Evolutionary conservation across 2,329 filamentous ascomycete genomes (phyloP).

Genomic region (Penicillium sp.): DNA sequence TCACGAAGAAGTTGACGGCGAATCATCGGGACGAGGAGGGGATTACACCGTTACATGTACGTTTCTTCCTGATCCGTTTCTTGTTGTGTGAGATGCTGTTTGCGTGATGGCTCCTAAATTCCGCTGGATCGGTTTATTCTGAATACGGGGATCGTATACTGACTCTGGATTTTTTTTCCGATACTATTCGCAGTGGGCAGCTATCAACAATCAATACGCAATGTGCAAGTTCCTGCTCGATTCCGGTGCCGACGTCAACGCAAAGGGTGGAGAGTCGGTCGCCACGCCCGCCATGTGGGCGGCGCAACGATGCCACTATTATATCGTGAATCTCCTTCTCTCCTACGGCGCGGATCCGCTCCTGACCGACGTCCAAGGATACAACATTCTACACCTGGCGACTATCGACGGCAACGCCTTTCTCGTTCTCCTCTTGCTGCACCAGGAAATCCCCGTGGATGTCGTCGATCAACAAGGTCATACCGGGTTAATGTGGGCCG

Average conservation of each 20-base stretch:
- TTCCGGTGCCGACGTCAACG: slow-evolving; percentile 82
- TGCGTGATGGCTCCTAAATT: too few relatives aligned
- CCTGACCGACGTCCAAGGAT: slow-evolving; percentile 87
- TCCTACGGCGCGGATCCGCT: slow-evolving; percentile 88
- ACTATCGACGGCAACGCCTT: slow-evolving; percentile 96
- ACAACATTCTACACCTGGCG: slow-evolving; percentile 94
- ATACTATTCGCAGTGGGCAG: slow-evolving; percentile 67
- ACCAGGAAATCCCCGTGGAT: slow-evolving; percentile 93
- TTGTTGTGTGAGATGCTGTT: not conserved
- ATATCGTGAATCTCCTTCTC: slow-evolving; percentile 87
- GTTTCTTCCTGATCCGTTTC: slow-evolving; percentile 23
- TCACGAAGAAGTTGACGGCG: slow-evolving; percentile 72
- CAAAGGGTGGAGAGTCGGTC: slow-evolving; percentile 88
- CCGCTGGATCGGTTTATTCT: too few relatives aligned
- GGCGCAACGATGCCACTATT: slow-evolving; percentile 92
- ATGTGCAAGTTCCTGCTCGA: slow-evolving; percentile 94
- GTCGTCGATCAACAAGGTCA: slow-evolving; percentile 84
- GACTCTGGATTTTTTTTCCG: slow-evolving; percentile 5
- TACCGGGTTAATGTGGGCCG: slow-evolving; percentile 96
- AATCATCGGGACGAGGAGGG: slow-evolving; percentile 83
- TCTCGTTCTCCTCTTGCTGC: slow-evolving; percentile 78
- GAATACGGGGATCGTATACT: not conserved
- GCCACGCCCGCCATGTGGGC: slow-evolving; percentile 96
- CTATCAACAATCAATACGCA: slow-evolving; percentile 97
- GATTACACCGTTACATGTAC: slow-evolving; percentile 90